Base-by-base conservation (phyloP, 225 moss, liverwort and hornwort genomes). In the Ulota crispa region DNA sequence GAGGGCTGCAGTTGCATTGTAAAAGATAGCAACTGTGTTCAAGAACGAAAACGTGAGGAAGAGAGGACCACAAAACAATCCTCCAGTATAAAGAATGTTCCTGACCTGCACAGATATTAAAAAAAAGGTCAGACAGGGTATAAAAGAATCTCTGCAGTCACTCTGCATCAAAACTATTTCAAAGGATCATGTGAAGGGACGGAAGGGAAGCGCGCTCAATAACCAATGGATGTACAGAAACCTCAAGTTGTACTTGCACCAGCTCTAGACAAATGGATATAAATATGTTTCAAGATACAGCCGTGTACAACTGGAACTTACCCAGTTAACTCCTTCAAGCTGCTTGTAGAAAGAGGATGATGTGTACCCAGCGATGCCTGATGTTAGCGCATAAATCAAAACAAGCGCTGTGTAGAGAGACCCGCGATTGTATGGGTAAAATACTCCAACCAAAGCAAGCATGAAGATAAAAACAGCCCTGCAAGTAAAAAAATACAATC, bases 311-410 rank as follows among this genome's bases (percentile, higher is more conserved):
- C 27, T 41, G 27, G 24, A 59, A 81, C 88, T 88, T 64, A 96
- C 95, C 97, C 97, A 97, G 83, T 95, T 95, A 26, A 83, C 78
- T 81, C 97, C 97, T 61, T 95, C 95, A 63, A 97, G 92, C 92
- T 94, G 95, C 84, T 93, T 97, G 89, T 94, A 97, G 78, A 91
- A 95, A 56, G 95, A 94, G 54, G 97, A 84, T 77, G 97, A 89
- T 53, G 97, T 93, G 85, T 97, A 97, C 16, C 97, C 97, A 83
- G 97, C 97, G 82, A 95, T 93, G 64, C 97, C 97, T 66, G 97
- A 97, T 57, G 97, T 97, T 75, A 97, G 86, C 15, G 96, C 93
- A 81, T 97, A 97, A 78, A 95, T 93, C 65, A 95, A 87, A 79
- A 97, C 92, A 79, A 97, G 97, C 71, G 97, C 97, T 43, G 97